Evolutionary conservation across 495 filamentous ascomycete species (phyloP).

Genomic region (Xylaria curta): DNA sequence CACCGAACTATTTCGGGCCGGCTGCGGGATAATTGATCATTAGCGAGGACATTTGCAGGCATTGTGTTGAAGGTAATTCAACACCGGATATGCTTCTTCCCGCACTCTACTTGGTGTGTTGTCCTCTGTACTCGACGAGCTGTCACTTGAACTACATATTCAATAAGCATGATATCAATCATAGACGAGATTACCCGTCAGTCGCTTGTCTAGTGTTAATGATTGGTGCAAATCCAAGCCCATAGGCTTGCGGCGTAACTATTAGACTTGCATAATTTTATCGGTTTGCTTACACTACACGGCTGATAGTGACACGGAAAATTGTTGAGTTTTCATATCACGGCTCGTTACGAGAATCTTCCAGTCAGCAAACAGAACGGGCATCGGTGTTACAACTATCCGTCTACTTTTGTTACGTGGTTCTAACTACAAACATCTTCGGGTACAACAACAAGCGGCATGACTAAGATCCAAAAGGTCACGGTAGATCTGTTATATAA

Average conservation of each 20-base stretch:
- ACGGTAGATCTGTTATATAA: background rate
- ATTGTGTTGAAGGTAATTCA: background rate
- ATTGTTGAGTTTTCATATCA: background rate
- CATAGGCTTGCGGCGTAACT: background rate
- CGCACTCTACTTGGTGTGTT: background rate
- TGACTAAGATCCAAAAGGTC: background rate
- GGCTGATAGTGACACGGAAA: background rate
- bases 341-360: background rate
- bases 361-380: background rate
- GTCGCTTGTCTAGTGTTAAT: background rate
- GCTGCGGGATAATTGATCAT: background rate
- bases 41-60: background rate
- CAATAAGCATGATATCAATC: background rate
- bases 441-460: background rate
- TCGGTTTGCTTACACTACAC: constrained; percentile 8
- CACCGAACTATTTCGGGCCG: constrained; percentile 4
- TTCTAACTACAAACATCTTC: background rate
- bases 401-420: background rate
- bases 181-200: background rate
- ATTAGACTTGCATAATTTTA: background rate
- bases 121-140: background rate
- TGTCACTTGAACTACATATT: background rate
- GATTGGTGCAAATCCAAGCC: background rate
- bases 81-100: background rate
- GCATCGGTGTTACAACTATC: background rate